A percentile compares a stretch with the other conserved stretches of the same genome.
These are phyloP conservation scores for Mycosphaerelloides madeirae DNA, from an alignment of 2,329 filamentous ascomycete genomes.

Conservation along the genomic window DNA sequence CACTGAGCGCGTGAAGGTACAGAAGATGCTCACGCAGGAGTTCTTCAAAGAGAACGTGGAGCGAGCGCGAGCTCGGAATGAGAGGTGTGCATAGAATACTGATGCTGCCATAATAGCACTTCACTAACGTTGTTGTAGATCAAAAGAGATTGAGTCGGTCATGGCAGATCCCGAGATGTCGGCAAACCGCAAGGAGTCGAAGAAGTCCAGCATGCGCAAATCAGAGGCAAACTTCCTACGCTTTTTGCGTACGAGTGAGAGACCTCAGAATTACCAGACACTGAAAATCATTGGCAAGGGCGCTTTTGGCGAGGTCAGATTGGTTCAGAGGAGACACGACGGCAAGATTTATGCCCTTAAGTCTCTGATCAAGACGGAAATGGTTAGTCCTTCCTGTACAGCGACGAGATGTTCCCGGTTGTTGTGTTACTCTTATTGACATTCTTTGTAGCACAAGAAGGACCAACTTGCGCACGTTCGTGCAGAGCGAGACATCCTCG, in stretches of 20 bases:
- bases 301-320: conserved; percentile 95
- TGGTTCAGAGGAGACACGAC: conserved; percentile 93
- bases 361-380: conserved; percentile 96
- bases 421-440: conserved; percentile 10
- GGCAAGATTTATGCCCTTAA: conserved; percentile 98
- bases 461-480: conserved; percentile 96
- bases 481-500: conserved; percentile 93
- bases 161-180: conserved; percentile 72
- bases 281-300: conserved; percentile 99
- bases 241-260: conserved; percentile 88
- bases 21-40: conserved; percentile 61
- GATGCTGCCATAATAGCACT: not conserved
- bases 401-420: not conserved
- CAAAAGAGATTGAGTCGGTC: conserved; percentile 85
- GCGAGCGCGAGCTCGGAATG: conserved; percentile 88
- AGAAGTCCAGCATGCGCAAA: conserved; percentile 77
- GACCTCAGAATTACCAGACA: conserved; percentile 89
- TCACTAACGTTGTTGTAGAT: conserved; percentile 51
- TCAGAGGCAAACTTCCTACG: conserved; percentile 90
- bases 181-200: conserved; percentile 72
- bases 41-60: conserved; percentile 99
- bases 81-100: conserved; percentile 62
- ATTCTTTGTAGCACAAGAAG: conserved; percentile 70
- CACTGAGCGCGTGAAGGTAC: conserved; percentile 64
- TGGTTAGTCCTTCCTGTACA: conserved; percentile 57